A percentile compares a stretch with the other conserved stretches of the same genome.
Evolutionary conservation across 208 protist genomes (phyloP).

Genomic region (Leishmania arabica): DNA sequence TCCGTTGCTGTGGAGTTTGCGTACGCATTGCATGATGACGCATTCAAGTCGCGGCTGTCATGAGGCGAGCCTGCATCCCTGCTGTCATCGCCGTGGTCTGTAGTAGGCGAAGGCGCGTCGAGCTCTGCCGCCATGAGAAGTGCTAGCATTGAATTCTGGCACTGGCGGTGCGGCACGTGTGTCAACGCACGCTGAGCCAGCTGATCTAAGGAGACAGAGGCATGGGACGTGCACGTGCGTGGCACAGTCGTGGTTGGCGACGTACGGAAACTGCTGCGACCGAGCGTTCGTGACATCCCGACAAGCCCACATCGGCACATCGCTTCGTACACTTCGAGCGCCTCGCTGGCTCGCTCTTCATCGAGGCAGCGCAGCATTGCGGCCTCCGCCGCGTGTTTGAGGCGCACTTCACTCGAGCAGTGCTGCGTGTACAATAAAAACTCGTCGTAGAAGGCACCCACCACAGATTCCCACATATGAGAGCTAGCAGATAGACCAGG

Average conservation of each 20-base stretch:
- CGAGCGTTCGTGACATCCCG: constrained; percentile 7
- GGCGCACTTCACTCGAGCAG: background rate
- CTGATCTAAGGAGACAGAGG: constrained; percentile 13
- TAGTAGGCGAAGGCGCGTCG: background rate
- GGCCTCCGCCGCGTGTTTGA: constrained; percentile 21
- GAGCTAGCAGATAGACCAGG: constrained; percentile 11
- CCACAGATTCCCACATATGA: constrained; percentile 35
- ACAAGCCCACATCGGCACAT: constrained; percentile 39
- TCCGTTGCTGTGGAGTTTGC: background rate
- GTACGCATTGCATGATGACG: background rate
- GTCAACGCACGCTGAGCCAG: constrained; percentile 21
- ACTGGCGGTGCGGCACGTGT: constrained; percentile 20
- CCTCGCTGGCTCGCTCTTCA: constrained; percentile 47
- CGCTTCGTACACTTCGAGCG: constrained; percentile 53
- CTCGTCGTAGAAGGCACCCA: constrained; percentile 30
- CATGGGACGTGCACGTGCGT: background rate
- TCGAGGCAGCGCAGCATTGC: constrained; percentile 66
- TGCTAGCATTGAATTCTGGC: constrained; percentile 15
- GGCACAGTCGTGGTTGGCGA: background rate
- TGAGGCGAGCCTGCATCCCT: background rate
- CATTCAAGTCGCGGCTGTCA: background rate
- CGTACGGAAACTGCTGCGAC: background rate
- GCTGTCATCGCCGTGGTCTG: background rate
- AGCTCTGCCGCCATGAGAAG: constrained; percentile 34
- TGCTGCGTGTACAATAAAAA: constrained; percentile 11